Evolutionary conservation across 495 filamentous ascomycete genomes (phyloP), one percentile per base, ranked within the genome.

Genomic region (Neurospora sp.): DNA sequence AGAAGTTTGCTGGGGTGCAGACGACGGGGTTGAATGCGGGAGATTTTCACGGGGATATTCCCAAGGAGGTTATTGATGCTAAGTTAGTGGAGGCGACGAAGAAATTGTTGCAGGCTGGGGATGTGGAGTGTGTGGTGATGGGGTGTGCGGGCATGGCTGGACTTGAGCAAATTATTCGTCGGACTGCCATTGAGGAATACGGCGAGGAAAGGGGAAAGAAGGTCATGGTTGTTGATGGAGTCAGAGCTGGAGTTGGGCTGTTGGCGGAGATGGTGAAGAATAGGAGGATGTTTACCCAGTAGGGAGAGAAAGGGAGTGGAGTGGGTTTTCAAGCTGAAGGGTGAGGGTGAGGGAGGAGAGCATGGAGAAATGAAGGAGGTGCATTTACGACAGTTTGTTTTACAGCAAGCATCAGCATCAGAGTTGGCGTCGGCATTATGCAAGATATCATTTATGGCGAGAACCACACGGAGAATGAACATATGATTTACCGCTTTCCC

Each of bases 141-240:
- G 91, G 91, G 3, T 97, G 94, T 83, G 95, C 94, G 48, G 95
- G 96, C 5, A 97, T 98, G 96, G 90, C 89, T 31, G 96, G 95
- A 14, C 87, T 98, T 84, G 92, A 95, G 71, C 86, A 90, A 71
- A 90, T 92, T 69, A 93, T 97, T 61, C 85, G 91, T 69, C 86
- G 87, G 44, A 91, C 90, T 3, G 91, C 91, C 59, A 78, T 87
- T 38, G 87, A 90, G 71, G 84, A 85, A 22, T 88, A 90, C 73
- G 93, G 92, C 16, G 81, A 86, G 59, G 80, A 84, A 16, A 83
- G 86, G 68, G 93, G 91, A 0, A 78, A 75, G 68, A 78, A 83
- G 35, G 86, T 97, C 4, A 86, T 85, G 77, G 89, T 97, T 74
- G 86, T 97, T 42, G 95, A 98, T 83, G 94, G 94, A 3, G 92